phyloP scores from a whole-genome alignment of 192 early-diverging fungal genomes.

The Geosiphon pyriformis region DNA sequence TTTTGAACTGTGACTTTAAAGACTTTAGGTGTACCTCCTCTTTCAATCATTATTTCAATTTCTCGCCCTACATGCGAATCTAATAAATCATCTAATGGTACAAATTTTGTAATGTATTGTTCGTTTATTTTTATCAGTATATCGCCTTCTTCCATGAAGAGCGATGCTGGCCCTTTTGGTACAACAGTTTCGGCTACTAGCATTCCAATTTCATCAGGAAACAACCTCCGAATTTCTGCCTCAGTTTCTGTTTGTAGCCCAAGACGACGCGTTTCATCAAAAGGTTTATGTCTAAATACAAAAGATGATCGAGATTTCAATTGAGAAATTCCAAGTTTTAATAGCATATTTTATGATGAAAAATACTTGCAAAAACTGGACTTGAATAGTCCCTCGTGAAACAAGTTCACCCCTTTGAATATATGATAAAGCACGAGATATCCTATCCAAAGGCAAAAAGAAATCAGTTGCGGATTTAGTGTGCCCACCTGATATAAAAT shows the following conservation, averaged over 20 bases:
- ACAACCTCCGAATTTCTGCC: conserved; percentile 50
- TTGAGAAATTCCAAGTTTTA: too few relatives aligned
- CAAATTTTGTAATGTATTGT: conserved; percentile 65
- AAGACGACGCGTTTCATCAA: conserved; percentile 65
- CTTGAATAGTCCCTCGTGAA: conserved; percentile 72
- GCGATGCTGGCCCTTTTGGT: conserved; percentile 64
- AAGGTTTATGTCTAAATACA: conserved; percentile 62
- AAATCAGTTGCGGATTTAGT: conserved; percentile 65
- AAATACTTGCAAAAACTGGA: too few relatives aligned
- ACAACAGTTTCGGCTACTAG: conserved; percentile 56
- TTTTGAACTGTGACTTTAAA: conserved; percentile 55
- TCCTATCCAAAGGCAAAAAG: conserved; percentile 72
- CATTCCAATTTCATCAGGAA: conserved; percentile 68
- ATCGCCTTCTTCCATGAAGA: conserved; percentile 61
- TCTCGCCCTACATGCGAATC: conserved; percentile 54
- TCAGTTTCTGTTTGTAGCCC: conserved; percentile 65
- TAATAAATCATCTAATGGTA: conserved; percentile 54
- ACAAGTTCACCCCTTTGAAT: conserved; percentile 53
- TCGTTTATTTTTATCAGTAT: conserved; percentile 64
- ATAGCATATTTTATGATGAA: too few relatives aligned
- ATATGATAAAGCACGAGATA: conserved; percentile 56
- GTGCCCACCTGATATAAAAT: conserved; percentile 65
- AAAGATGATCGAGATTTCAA: too few relatives aligned
- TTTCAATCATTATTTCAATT: conserved; percentile 49
- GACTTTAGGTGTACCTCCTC: conserved; percentile 47